phyloP scores from a whole-genome alignment of 1,284 basidiomycete species.

The Leccinum subrobustum region DNA sequence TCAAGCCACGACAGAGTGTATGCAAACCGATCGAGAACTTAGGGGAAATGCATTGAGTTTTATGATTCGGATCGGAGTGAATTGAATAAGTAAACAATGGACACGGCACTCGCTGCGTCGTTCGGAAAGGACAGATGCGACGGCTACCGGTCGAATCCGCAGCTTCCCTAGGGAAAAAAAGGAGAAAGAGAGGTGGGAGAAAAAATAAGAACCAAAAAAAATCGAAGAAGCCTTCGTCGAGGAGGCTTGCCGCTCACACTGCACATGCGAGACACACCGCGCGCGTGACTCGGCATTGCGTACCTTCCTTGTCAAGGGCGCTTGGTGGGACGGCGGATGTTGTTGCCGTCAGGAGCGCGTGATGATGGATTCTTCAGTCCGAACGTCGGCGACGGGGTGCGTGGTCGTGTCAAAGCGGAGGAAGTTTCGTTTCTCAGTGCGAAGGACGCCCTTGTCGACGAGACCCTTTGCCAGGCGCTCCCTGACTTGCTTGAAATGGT shows the following conservation, averaged over 20 bases:
- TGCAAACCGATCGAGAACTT: neutral
- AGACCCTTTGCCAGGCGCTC: slow-evolving; percentile 96
- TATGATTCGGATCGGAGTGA: neutral
- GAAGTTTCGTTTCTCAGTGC: slow-evolving; percentile 96
- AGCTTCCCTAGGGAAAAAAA: neutral
- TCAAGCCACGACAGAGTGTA: neutral
- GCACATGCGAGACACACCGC: slow-evolving; percentile 56
- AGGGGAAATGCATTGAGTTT: neutral
- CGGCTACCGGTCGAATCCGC: neutral
- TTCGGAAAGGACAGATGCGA: neutral
- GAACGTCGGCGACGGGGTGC: slow-evolving; percentile 90
- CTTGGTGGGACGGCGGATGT: slow-evolving; percentile 50
- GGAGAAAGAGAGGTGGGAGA: neutral
- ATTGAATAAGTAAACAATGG: neutral
- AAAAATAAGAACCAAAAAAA: neutral
- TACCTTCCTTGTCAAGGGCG: slow-evolving; percentile 76
- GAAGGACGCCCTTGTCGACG: slow-evolving; percentile 95
- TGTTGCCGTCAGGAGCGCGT: slow-evolving; percentile 72
- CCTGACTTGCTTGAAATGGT: slow-evolving; percentile 95
- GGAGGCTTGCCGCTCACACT: slow-evolving; percentile 79
- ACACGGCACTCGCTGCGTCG: neutral
- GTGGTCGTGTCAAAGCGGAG: slow-evolving; percentile 98
- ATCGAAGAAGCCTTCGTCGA: slow-evolving; percentile 47
- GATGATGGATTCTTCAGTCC: slow-evolving; percentile 84
- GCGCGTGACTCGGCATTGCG: slow-evolving; percentile 63